These are phyloP conservation scores for Ustilago crameri DNA, from an alignment of 1,284 basidiomycete species.

Conservation along the genomic window DNA sequence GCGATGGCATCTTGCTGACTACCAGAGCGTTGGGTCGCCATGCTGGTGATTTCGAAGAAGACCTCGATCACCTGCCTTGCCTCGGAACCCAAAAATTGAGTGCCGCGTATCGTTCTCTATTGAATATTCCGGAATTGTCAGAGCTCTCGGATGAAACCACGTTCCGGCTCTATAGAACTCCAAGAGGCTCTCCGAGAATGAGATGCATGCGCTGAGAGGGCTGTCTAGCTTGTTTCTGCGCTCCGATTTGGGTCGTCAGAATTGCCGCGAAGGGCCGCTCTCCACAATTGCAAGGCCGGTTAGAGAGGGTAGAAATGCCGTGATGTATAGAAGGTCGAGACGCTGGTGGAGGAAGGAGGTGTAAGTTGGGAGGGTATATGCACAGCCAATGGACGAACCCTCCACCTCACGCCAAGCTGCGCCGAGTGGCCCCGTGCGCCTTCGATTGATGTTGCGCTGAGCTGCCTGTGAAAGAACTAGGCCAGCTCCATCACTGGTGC, in stretches of 20 bases:
- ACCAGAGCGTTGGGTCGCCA: constrained; percentile 27
- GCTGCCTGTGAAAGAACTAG: background rate
- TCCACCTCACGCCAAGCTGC: constrained; percentile 7
- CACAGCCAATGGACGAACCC: background rate
- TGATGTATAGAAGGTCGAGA: background rate
- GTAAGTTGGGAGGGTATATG: no score
- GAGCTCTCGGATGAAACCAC: background rate
- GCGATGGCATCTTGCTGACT: constrained; percentile 43
- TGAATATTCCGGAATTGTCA: background rate
- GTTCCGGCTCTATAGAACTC: no score
- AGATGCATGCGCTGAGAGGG: background rate
- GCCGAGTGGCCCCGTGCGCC: constrained; percentile 7
- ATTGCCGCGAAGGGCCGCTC: no score
- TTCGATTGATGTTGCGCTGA: background rate
- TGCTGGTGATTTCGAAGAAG: background rate
- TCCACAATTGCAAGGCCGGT: no score
- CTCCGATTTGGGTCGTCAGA: no score
- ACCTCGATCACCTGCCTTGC: background rate
- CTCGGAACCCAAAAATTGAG: no score
- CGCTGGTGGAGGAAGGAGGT: background rate
- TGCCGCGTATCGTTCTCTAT: no score
- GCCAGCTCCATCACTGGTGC: background rate
- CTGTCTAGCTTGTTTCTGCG: no score
- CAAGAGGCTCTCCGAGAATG: background rate
- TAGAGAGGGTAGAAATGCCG: background rate